Evolutionary conservation across 805 yeast species (phyloP), one percentile per base, ranked within the genome.

Genomic region (Spencermartinsiella europaea): DNA sequence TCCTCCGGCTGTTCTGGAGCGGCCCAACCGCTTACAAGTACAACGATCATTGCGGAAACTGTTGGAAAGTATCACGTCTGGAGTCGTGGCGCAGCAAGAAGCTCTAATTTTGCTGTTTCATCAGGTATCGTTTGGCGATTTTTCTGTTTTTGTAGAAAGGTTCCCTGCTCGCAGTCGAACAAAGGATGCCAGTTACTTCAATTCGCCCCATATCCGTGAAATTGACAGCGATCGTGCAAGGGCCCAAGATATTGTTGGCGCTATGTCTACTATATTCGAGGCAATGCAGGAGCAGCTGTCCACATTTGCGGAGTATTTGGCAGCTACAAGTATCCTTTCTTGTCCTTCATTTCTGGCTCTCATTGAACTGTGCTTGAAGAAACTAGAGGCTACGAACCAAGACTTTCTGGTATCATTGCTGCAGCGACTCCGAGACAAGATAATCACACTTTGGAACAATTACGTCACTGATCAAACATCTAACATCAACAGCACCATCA

Each of bases 351-450:
- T 77, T 1, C 50, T 74, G 39, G 55, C 71, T 1, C 60, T 70
- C 34, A 53, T 79, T 7, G 81, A 79, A 48, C 55, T 64, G 21
- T 62, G 67, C n/a, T 54, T 64, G 4, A 56, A 55, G 20, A 58
- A 55, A 8, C 58, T 71, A 16, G 73, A 73, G 7, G 65, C 76
- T 5, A 69, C 82, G 1, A 76, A 78, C 59, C 89, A 83, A 58
- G 95, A 85, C 52, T 86, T 74, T 54, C 65, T 75, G 17, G 67
- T 76, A 48, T 70, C 73, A 34, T 68, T 74, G 44, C 68, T 83
- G 50, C 70, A 69, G 27, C 77, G 76, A 49, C 53, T 80, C 3
- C 65, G 69, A n/a, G 79, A 78, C 22, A 76, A 75, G 59, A 67
- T 80, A 38, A 66, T 65, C 35, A 64, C 63, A 31, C 68, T 70